Conservation (phyloP, 2,329 filamentous ascomycete species). For the Clonostachys rhizophaga region DNA sequence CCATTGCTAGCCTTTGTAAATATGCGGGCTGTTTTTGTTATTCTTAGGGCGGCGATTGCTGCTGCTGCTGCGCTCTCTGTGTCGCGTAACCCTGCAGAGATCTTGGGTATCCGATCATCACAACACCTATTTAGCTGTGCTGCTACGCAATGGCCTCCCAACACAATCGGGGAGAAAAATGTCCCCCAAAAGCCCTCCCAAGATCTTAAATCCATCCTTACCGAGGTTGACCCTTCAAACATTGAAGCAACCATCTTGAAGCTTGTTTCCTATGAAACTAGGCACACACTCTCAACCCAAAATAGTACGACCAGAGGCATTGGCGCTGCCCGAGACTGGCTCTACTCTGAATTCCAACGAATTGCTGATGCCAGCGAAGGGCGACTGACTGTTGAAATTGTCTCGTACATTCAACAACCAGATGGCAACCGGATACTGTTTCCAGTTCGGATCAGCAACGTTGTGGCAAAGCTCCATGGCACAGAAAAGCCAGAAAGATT, state of each 20-base stretch:
- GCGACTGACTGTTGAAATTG: constrained; percentile 41
- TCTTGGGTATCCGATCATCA: no score
- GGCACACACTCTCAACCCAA: constrained; percentile 49
- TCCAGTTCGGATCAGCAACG: constrained; percentile 46
- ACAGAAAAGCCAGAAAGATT: constrained; percentile 38
- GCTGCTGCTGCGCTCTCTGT: no score
- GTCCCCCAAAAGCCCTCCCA: constrained; percentile 11
- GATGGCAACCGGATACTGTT: constrained; percentile 38
- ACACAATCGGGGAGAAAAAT: no score
- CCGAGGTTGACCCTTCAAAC: constrained; percentile 26
- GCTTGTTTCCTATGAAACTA: constrained; percentile 50
- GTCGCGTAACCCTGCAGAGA: no score
- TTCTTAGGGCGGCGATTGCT: no score
- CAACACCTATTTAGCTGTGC: no score
- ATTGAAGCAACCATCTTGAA: constrained; percentile 46
- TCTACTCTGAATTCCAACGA: constrained; percentile 40
- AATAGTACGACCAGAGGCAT: constrained; percentile 46
- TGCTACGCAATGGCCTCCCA: no score
- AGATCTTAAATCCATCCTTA: constrained; percentile 12
- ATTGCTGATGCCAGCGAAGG: constrained; percentile 43
- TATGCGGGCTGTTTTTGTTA: no score
- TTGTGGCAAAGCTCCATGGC: constrained; percentile 45
- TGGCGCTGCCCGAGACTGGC: constrained; percentile 52
- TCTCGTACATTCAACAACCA: constrained; percentile 44
- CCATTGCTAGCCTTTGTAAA: no score